Conservation (phyloP, 352 stramenopile genomes). For the Phytopythium aichiense region DNA sequence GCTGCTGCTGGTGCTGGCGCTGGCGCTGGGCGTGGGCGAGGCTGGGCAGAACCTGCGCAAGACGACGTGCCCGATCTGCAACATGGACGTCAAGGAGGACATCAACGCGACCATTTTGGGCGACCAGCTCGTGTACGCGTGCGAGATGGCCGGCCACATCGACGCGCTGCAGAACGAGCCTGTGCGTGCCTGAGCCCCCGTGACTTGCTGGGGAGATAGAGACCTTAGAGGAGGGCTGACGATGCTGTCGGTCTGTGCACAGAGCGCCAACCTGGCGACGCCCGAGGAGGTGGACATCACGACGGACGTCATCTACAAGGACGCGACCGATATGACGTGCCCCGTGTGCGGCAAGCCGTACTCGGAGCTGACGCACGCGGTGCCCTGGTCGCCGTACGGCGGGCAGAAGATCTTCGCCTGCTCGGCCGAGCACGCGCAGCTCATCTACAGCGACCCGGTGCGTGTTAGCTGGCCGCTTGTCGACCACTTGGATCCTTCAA, state of each 20-base stretch:
- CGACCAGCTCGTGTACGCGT: conserved; percentile 75
- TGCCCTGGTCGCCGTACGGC: conserved; percentile 27
- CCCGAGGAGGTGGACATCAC: conserved; percentile 9
- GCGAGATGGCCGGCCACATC: conserved; percentile 80
- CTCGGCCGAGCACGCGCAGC: conserved; percentile 48
- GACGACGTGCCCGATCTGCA: conserved; percentile 35
- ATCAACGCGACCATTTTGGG: conserved; percentile 52
- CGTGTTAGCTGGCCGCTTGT: not conserved
- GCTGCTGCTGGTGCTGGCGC: conserved; percentile 17
- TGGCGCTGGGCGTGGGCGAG: conserved; percentile 19
- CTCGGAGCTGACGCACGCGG: conserved; percentile 31
- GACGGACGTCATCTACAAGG: conserved; percentile 14
- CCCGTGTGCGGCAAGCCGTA: conserved; percentile 73
- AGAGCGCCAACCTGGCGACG: not conserved
- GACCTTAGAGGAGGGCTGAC: too few species aligned
- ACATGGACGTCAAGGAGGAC: conserved; percentile 47
- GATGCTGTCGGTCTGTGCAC: not conserved
- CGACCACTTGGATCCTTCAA: not conserved
- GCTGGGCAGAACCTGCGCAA: conserved; percentile 53
- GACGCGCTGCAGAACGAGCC: conserved; percentile 75
- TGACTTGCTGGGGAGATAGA: too few species aligned
- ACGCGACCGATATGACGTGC: conserved; percentile 55
- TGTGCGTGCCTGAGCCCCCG: conserved; percentile 18
- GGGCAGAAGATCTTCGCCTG: conserved; percentile 73
- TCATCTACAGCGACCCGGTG: conserved; percentile 38